Evolutionary conservation across 257 asterid species (phyloP).

Genomic region (Orobanche coerulescens): DNA sequence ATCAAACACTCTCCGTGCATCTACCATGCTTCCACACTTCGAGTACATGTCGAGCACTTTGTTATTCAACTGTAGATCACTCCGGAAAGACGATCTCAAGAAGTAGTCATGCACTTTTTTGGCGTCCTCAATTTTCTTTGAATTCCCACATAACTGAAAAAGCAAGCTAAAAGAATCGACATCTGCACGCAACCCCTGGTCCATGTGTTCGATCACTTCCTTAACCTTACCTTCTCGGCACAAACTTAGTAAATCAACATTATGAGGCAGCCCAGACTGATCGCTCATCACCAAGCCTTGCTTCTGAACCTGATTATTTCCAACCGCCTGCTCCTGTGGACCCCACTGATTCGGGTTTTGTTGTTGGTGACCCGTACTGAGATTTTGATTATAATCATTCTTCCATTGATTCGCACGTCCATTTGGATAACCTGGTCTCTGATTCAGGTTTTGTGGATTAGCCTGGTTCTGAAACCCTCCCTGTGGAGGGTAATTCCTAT

Average conservation of each 20-base stretch:
- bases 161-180: conserved; percentile 63
- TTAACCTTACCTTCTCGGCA: conserved; percentile 69
- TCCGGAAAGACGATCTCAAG: conserved; percentile 64
- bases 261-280: conserved; percentile 27
- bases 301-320: conserved; percentile 32
- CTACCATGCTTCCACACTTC: conserved; percentile 80
- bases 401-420: conserved; percentile 30
- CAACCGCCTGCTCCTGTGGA: conserved; percentile 22
- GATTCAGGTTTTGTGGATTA: conserved; percentile 25
- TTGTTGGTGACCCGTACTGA: conserved; percentile 15
- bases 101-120: conserved; percentile 85
- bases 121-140: conserved; percentile 78
- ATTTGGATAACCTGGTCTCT: conserved; percentile 28
- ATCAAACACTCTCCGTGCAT: conserved; percentile 84
- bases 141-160: conserved; percentile 56
- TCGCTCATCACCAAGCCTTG: conserved; percentile 27
- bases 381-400: conserved; percentile 22
- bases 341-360: conserved; percentile 25
- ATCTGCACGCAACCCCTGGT: conserved; percentile 57
- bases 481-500: conserved; percentile 34
- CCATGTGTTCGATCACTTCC: conserved; percentile 80
- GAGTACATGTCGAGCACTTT: conserved; percentile 78
- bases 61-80: conserved; percentile 55
- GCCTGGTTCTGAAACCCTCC: conserved; percentile 42
- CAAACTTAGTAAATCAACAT: conserved; percentile 47